phyloP scores from a whole-genome alignment of 768 basidiomycete genomes.

The Gymnopilus dilepis region DNA sequence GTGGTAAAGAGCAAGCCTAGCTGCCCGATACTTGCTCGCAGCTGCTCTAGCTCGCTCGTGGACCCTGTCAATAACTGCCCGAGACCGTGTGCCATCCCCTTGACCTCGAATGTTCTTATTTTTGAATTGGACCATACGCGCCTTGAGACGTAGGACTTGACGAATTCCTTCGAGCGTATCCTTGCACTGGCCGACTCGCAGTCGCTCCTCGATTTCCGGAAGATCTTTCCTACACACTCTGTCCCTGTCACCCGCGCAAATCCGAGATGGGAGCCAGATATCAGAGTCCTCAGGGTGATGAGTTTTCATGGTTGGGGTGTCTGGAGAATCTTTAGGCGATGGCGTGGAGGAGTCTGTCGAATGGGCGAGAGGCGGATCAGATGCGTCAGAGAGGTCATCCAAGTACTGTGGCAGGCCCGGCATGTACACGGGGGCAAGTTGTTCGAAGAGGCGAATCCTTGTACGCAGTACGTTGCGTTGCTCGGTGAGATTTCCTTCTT shows the following conservation, averaged over 20 bases:
- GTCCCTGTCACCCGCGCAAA: background rate
- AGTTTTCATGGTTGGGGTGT: no score
- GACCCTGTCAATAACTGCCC: conserved; percentile 8
- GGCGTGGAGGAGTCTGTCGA: background rate
- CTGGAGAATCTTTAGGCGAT: background rate
- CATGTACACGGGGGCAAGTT: background rate
- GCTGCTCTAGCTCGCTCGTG: conserved; percentile 8
- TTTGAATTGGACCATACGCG: conserved; percentile 9
- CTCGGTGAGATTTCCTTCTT: conserved; percentile 12
- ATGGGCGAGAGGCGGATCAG: background rate
- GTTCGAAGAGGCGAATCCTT: no score
- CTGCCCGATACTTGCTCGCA: conserved; percentile 11
- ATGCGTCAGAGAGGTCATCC: background rate
- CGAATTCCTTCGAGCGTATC: conserved; percentile 14
- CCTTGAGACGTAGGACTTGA: conserved; percentile 11
- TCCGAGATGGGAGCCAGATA: conserved; percentile 12
- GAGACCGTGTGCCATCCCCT: conserved; percentile 2
- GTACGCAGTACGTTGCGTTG: background rate
- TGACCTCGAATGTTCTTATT: conserved; percentile 9
- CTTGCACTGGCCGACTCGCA: conserved; percentile 7
- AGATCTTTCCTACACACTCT: conserved; percentile 5
- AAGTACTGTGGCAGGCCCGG: background rate
- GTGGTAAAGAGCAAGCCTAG: conserved; percentile 9
- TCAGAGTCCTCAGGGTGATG: background rate
- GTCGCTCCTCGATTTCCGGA: conserved; percentile 12